A percentile compares a stretch with the other conserved stretches of the same genome.
These are phyloP conservation scores for Psilocybe mexicana DNA, from an alignment of 1,284 basidiomycete genomes.

Conservation along the genomic window DNA sequence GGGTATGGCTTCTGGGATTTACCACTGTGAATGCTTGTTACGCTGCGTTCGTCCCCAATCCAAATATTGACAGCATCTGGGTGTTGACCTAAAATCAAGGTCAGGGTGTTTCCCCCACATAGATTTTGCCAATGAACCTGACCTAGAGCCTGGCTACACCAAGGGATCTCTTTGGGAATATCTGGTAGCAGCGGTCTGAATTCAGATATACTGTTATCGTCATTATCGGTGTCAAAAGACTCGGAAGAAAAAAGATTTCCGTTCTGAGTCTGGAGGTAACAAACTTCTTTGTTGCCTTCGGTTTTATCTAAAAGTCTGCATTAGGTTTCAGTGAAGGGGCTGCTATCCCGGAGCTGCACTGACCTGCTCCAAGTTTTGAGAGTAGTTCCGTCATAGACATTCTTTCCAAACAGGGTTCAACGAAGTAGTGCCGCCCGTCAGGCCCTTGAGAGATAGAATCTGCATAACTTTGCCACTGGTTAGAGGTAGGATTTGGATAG, in stretches of 20 bases:
- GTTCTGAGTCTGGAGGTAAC: slow-evolving; percentile 89
- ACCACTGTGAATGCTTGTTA: slow-evolving; percentile 88
- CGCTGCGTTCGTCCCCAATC: slow-evolving; percentile 78
- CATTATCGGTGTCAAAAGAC: slow-evolving; percentile 33
- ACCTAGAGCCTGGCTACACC: slow-evolving; percentile 83
- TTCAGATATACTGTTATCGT: slow-evolving; percentile 47
- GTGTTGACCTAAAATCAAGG: slow-evolving; percentile 42
- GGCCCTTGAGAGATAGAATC: slow-evolving; percentile 69
- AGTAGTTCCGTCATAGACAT: slow-evolving; percentile 69
- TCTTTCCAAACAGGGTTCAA: slow-evolving; percentile 69
- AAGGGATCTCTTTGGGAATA: slow-evolving; percentile 66
- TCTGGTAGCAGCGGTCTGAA: slow-evolving; percentile 61
- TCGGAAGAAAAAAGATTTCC: slow-evolving; percentile 73
- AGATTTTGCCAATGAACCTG: slow-evolving; percentile 24
- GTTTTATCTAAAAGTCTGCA: slow-evolving; percentile 3
- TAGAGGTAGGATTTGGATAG: neutral
- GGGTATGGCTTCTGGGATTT: slow-evolving; percentile 15
- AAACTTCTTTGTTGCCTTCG: slow-evolving; percentile 41
- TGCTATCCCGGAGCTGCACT: slow-evolving; percentile 10
- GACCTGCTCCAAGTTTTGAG: slow-evolving; percentile 39
- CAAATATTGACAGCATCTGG: slow-evolving; percentile 92
- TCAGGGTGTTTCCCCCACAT: neutral
- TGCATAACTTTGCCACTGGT: slow-evolving; percentile 53
- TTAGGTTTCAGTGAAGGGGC: neutral
- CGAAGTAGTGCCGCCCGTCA: slow-evolving; percentile 69